Evolutionary conservation across 2,329 filamentous ascomycete species (phyloP).

Genomic region (Lecanicillium sp.): DNA sequence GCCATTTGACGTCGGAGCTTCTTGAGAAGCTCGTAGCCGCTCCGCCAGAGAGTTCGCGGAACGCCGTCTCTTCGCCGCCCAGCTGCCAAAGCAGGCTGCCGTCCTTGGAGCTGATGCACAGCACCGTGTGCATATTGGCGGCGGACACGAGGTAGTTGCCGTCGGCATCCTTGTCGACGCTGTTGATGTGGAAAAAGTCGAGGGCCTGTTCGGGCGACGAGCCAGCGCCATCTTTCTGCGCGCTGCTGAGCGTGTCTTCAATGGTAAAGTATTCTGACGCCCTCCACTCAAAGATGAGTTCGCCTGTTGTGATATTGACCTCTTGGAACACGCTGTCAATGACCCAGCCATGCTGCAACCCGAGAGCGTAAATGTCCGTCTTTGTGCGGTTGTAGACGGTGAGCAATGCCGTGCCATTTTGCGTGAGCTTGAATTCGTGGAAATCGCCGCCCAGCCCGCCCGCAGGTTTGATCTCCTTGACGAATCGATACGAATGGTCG

Average conservation of each 20-base stretch:
- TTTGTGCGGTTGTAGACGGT: constrained; percentile 24
- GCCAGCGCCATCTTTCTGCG: constrained; percentile 17
- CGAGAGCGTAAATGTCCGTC: constrained; percentile 17
- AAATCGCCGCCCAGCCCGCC: constrained; percentile 17
- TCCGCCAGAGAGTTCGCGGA: constrained; percentile 48
- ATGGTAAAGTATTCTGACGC: constrained; percentile 21
- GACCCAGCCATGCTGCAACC: constrained; percentile 18
- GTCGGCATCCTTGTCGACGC: constrained; percentile 41
- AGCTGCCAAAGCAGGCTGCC: constrained; percentile 37
- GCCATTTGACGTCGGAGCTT: constrained; percentile 27
- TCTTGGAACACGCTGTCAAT: constrained; percentile 32
- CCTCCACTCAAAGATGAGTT: constrained; percentile 40
- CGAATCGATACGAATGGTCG: constrained; percentile 20
- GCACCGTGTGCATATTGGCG: constrained; percentile 38
- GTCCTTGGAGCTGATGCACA: constrained; percentile 29
- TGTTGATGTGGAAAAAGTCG: constrained; percentile 54
- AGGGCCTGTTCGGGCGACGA: constrained; percentile 24
- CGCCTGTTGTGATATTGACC: constrained; percentile 40
- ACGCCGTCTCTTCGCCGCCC: constrained; percentile 37
- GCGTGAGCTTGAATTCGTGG: constrained; percentile 33
- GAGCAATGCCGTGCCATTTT: constrained; percentile 31
- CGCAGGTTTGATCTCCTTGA: constrained; percentile 17
- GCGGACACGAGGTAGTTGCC: constrained; percentile 47
- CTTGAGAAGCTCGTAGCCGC: constrained; percentile 43
- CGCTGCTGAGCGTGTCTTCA: constrained; percentile 9